Percentiles rank a stretch among this genome's conserved stretches.
phyloP scores from a whole-genome alignment of 331 rosid genomes.

The Quercus lobata region DNA sequence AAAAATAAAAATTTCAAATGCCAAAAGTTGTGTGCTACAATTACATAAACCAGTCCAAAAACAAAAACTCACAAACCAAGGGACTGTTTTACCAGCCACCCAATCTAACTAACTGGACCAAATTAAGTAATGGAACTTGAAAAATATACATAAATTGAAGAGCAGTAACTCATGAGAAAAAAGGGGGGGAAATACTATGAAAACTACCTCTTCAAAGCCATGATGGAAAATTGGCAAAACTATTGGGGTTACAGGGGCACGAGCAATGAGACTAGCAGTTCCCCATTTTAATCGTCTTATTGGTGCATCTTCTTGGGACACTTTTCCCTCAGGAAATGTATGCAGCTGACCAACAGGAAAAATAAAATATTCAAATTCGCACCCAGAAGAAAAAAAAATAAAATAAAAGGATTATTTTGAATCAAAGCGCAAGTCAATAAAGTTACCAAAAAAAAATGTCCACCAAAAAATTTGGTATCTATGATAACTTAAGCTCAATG shows the following conservation, averaged over 20 bases:
- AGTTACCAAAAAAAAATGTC: neutral
- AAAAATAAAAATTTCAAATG: neutral
- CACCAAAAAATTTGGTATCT: neutral
- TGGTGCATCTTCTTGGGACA: slow-evolving; percentile 75
- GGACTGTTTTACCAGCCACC: too few species aligned
- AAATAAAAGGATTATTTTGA: neutral
- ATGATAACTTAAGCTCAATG: neutral
- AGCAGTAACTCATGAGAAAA: neutral
- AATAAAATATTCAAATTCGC: neutral
- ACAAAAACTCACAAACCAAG: neutral
- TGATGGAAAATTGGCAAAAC: slow-evolving; percentile 82
- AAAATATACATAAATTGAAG: neutral
- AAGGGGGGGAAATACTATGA: neutral
- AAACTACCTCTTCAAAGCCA: slow-evolving; percentile 74
- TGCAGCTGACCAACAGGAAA: slow-evolving; percentile 51
- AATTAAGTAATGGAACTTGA: neutral
- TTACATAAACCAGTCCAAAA: neutral
- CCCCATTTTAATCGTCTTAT: slow-evolving; percentile 90
- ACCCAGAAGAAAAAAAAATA: too few species aligned
- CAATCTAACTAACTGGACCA: neutral
- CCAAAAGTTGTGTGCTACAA: neutral
- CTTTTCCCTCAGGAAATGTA: slow-evolving; percentile 94
- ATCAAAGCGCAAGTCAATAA: neutral
- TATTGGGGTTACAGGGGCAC: slow-evolving; percentile 69
- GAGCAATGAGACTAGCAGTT: slow-evolving; percentile 90